Evolutionary conservation across 1,139 yeast genomes (phyloP).

Genomic region (Diutina catenulata): DNA sequence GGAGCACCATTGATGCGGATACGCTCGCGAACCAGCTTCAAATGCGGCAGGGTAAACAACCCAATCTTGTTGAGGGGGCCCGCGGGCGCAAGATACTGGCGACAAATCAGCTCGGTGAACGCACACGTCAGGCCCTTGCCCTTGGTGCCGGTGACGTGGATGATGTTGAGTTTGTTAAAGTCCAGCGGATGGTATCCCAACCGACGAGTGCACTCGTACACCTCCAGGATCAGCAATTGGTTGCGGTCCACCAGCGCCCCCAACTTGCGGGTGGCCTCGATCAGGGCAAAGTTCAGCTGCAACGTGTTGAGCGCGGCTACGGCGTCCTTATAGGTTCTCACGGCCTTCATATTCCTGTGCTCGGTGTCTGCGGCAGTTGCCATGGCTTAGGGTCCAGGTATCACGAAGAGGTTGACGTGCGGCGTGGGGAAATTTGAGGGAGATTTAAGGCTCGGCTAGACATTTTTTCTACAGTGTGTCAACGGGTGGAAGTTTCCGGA

Average conservation of each 20-base stretch:
- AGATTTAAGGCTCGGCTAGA: no score
- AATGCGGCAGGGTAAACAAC: slow-evolving; percentile 88
- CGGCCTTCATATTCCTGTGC: not conserved
- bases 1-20: slow-evolving; percentile 84
- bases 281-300: slow-evolving; percentile 84
- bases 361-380: slow-evolving; percentile 62
- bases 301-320: slow-evolving; percentile 72
- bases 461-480: no score
- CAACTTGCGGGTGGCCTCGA: slow-evolving; percentile 67
- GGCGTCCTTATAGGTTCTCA: slow-evolving; percentile 48
- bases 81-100: slow-evolving; percentile 34
- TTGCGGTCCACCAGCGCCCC: slow-evolving; percentile 35
- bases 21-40: slow-evolving; percentile 86
- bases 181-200: slow-evolving; percentile 68
- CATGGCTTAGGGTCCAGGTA: slow-evolving; percentile 25
- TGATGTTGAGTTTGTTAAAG: slow-evolving; percentile 61
- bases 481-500: no score
- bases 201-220: slow-evolving; percentile 82
- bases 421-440: no score
- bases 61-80: slow-evolving; percentile 52
- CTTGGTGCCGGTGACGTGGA: slow-evolving; percentile 95
- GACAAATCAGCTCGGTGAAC: slow-evolving; percentile 70
- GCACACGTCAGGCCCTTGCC: slow-evolving; percentile 99
- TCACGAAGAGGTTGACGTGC: slow-evolving; percentile 27
- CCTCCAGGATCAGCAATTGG: slow-evolving; percentile 69